phyloP scores from a whole-genome alignment of 2,329 filamentous ascomycete genomes.

The Pseudocercospora cruenta region DNA sequence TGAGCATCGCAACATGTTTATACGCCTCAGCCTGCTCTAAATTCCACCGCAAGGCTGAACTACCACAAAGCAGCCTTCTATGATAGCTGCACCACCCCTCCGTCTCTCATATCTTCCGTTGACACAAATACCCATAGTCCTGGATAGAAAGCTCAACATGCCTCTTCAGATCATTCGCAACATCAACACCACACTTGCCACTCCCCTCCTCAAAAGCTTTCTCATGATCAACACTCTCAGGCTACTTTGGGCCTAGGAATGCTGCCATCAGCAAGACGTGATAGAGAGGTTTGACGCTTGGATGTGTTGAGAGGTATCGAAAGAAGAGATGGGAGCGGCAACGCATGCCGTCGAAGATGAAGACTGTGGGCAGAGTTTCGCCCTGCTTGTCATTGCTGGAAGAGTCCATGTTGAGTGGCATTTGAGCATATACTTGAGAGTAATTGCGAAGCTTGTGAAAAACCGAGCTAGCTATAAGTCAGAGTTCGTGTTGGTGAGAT shows the following conservation, averaged over 20 bases:
- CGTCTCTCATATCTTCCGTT: neutral
- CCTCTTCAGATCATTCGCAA: neutral
- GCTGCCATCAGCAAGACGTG: neutral
- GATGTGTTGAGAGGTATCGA: neutral
- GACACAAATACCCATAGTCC: neutral
- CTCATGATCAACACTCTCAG: neutral
- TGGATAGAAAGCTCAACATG: neutral
- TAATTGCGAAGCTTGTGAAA: no score
- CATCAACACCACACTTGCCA: neutral
- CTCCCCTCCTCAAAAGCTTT: neutral
- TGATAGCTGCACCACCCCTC: no score
- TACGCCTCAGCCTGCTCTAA: no score
- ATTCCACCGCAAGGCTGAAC: no score
- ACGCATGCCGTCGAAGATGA: neutral
- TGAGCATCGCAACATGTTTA: no score
- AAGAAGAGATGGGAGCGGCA: conserved; percentile 5
- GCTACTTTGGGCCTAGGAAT: neutral
- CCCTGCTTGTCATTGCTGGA: no score
- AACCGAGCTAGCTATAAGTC: no score
- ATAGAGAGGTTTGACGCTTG: neutral
- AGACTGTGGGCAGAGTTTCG: neutral
- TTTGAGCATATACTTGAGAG: no score
- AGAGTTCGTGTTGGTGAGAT: no score
- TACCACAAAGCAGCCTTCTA: no score
- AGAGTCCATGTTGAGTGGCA: no score